These are phyloP conservation scores for Fusarium hainanense DNA, from an alignment of 2,329 filamentous ascomycete genomes.

Conservation along the genomic window DNA sequence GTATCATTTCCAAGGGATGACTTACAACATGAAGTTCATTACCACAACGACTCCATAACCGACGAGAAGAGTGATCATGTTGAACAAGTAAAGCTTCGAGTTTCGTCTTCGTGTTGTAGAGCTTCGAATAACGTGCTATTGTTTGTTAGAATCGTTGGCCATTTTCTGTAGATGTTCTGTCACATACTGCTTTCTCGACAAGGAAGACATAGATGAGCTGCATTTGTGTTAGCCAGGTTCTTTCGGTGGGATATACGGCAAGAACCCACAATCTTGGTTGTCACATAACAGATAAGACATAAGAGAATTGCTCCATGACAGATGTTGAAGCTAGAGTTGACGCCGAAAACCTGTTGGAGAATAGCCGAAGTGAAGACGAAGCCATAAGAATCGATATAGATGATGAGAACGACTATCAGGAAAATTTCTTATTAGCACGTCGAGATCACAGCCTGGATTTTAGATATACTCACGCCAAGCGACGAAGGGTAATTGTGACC, in stretches of 20 bases:
- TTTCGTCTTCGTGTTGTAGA: conserved; percentile 62
- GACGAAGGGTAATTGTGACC: conserved; percentile 56
- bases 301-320: conserved; percentile 70
- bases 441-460: background rate
- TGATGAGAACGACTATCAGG: conserved; percentile 65
- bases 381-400: conserved; percentile 69
- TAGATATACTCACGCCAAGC: conserved; percentile 55
- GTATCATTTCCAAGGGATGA: background rate
- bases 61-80: conserved; percentile 66
- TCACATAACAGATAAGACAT: conserved; percentile 71
- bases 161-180: background rate
- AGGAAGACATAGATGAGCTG: conserved; percentile 72
- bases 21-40: conserved; percentile 71
- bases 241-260: background rate
- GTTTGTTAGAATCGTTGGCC: background rate
- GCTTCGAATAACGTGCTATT: conserved; percentile 67
- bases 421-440: background rate
- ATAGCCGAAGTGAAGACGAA: conserved; percentile 69
- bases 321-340: conserved; percentile 61
- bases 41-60: conserved; percentile 61
- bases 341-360: conserved; percentile 66
- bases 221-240: background rate
- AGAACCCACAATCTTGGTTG: conserved; percentile 64
- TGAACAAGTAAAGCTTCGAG: conserved; percentile 70
- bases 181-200: conserved; percentile 69